These are phyloP conservation scores for Adansonia gregorii DNA, from an alignment of 441 rosid species.

Conservation along the genomic window DNA sequence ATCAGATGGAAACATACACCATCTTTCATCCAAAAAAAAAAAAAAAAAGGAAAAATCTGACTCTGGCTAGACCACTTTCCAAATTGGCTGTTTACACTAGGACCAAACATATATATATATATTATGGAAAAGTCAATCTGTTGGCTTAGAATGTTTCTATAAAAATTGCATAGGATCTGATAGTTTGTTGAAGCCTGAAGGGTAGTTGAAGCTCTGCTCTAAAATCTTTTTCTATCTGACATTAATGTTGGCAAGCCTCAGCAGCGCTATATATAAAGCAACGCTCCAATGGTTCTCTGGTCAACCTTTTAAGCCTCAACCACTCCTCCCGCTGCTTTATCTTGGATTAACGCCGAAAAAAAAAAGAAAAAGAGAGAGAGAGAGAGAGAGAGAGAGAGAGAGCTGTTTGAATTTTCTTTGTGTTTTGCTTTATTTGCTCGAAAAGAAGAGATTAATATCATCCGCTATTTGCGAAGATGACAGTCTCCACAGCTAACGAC, in stretches of 20 bases:
- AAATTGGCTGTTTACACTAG: not conserved
- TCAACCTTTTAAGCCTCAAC: not conserved
- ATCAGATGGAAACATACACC: no score
- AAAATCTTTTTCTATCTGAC: no score
- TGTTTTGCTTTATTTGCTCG: not conserved
- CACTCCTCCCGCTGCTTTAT: not conserved
- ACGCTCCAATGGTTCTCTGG: not conserved
- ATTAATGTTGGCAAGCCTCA: slow-evolving; percentile 24
- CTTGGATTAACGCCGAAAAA: not conserved
- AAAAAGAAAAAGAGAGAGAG: no score
- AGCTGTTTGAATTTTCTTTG: not conserved
- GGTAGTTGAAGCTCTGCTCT: not conserved
- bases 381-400: not conserved
- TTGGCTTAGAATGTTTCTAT: not conserved
- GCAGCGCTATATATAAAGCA: not conserved
- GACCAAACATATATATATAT: not conserved
- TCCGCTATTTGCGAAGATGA: slow-evolving; percentile 30
- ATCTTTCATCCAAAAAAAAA: no score
- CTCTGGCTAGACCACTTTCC: not conserved
- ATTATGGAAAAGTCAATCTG: not conserved
- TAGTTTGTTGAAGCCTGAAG: slow-evolving; percentile 4
- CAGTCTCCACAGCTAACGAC: slow-evolving; percentile 29
- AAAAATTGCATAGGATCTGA: not conserved
- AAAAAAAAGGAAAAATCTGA: no score
- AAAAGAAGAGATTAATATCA: no score